phyloP scores from a whole-genome alignment of 495 filamentous ascomycete species.

The Articulospora tetracladia region DNA sequence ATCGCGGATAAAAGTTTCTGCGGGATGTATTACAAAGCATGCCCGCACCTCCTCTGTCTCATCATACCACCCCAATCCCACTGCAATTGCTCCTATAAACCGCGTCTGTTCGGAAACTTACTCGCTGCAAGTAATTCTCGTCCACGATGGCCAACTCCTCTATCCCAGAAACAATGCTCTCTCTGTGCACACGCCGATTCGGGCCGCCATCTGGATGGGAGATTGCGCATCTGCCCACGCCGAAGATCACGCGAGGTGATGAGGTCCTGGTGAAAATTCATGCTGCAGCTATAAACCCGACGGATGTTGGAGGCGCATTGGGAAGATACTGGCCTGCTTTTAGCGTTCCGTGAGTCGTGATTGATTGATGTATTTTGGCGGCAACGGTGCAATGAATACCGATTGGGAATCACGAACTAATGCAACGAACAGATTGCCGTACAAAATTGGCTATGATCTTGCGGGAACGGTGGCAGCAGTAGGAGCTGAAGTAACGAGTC shows the following conservation, averaged over 20 bases:
- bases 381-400: not conserved
- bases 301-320: slow-evolving; percentile 36
- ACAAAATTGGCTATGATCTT: slow-evolving; percentile 39
- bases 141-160: not conserved
- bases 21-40: too few species aligned
- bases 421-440: slow-evolving; percentile 29
- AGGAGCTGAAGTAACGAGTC: slow-evolving; percentile 34
- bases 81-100: too few species aligned
- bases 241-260: slow-evolving; percentile 32
- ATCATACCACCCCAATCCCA: too few species aligned
- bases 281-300: slow-evolving; percentile 42
- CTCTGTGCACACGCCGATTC: slow-evolving; percentile 37
- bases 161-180: slow-evolving; percentile 36
- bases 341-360: slow-evolving; percentile 6
- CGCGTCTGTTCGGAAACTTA: too few species aligned
- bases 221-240: slow-evolving; percentile 36
- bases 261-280: slow-evolving; percentile 47
- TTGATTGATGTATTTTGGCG: not conserved
- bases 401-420: not conserved
- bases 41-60: too few species aligned
- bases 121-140: not conserved
- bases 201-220: slow-evolving; percentile 37
- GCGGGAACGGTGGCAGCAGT: slow-evolving; percentile 41
- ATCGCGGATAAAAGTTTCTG: too few species aligned
- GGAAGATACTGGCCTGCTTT: slow-evolving; percentile 12